A percentile compares a stretch with the other conserved stretches of the same genome.
Conservation (phyloP, 352 stramenopile genomes). For the Globisporangium camurandrum region DNA sequence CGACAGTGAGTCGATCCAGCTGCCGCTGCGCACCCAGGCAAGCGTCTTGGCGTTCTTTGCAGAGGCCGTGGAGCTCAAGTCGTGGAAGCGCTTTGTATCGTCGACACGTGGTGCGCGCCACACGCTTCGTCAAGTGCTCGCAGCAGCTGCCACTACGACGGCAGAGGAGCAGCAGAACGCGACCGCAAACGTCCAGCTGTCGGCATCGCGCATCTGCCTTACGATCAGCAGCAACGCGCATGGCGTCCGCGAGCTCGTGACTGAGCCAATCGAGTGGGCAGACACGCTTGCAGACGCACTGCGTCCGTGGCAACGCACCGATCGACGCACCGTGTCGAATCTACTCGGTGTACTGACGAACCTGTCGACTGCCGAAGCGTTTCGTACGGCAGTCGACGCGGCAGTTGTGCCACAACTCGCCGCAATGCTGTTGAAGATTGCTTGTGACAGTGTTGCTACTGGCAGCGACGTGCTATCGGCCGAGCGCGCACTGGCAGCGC, state of each 20-base stretch:
- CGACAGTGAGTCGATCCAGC: no score
- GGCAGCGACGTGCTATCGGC: neutral
- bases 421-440: conserved; percentile 6
- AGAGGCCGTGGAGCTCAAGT: conserved; percentile 42
- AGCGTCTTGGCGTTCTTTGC: conserved; percentile 37
- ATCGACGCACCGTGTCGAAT: conserved; percentile 15
- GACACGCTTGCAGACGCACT: conserved; percentile 4
- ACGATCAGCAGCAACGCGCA: conserved; percentile 36
- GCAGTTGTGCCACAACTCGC: neutral
- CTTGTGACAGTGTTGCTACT: neutral
- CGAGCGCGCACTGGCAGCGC: conserved; percentile 39
- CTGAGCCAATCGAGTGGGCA: conserved; percentile 8
- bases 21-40: no score
- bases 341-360: conserved; percentile 54
- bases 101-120: conserved; percentile 12
- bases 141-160: neutral
- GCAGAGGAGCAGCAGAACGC: neutral
- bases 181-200: conserved; percentile 3
- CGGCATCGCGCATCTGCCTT: conserved; percentile 41
- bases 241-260: conserved; percentile 19
- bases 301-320: neutral
- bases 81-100: conserved; percentile 39
- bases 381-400: conserved; percentile 16
- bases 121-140: conserved; percentile 16
- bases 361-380: conserved; percentile 27